Conservation (phyloP, 768 basidiomycete species). For the Filobasidium floriforme region DNA sequence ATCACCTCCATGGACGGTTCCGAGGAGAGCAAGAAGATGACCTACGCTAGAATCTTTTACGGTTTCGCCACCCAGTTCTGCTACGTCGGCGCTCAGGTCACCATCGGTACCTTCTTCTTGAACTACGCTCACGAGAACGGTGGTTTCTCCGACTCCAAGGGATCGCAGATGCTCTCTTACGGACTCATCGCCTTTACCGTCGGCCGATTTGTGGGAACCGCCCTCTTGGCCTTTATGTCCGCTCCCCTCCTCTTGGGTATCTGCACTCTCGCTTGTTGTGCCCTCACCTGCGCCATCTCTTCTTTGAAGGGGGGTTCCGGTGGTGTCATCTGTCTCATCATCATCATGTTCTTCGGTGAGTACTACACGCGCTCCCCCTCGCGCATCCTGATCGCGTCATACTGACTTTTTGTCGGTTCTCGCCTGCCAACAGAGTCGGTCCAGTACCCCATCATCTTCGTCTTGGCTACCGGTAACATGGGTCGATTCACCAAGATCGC, state of each 20-base stretch:
- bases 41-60: conserved; percentile 53
- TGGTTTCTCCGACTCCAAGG: conserved; percentile 52
- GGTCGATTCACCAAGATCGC: conserved; percentile 24
- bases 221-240: conserved; percentile 58
- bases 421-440: conserved; percentile 31
- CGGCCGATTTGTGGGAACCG: conserved; percentile 34
- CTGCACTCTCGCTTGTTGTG: conserved; percentile 53
- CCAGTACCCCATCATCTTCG: conserved; percentile 28
- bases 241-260: conserved; percentile 57
- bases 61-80: conserved; percentile 62
- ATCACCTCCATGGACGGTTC: conserved; percentile 22
- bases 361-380: too few relatives aligned
- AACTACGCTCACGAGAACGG: conserved; percentile 61
- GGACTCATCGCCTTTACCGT: conserved; percentile 29
- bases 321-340: conserved; percentile 58
- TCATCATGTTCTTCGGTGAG: conserved; percentile 65
- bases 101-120: conserved; percentile 37
- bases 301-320: conserved; percentile 50
- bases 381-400: too few relatives aligned
- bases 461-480: conserved; percentile 23
- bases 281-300: conserved; percentile 54
- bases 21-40: conserved; percentile 47
- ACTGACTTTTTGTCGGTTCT: too few relatives aligned
- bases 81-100: conserved; percentile 48
- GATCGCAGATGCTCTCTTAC: conserved; percentile 62